Evolutionary conservation across 495 filamentous ascomycete genomes (phyloP), one percentile per base, ranked within the genome.

Genomic region (Tuber brumale): DNA sequence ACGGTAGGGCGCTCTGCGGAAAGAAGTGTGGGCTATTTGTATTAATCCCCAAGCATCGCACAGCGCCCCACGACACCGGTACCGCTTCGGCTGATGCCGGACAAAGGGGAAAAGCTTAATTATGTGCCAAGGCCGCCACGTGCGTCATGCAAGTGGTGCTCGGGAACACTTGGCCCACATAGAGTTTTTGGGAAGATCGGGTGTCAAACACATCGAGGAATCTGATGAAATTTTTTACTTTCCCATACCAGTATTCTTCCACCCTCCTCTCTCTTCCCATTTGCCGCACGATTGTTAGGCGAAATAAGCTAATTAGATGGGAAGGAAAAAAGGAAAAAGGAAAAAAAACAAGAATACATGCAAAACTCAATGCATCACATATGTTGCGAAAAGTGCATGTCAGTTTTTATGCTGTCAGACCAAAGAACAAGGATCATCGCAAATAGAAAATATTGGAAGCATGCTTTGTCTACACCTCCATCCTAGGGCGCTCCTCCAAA

Each of bases 401-500:
- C 57, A 66, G 3, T 16, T 66, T 66, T 35, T 7, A 18, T 35
- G n/a, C n/a, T 14, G 51, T 35, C 31, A 35, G 27, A 10, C 27
- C 31, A 35, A 19, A 35, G 12, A 35, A 19, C 14, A 66, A 35
- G 27, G 3, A 35, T 66, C 27, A 35, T 27, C 57, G 27, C 57
- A 31, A 35, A 31, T 12, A 14, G 31, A 3, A 66, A 66, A 66
- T 35, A 35, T 18, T 66, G 57, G 16, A 35, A 35, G 57, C 57
- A 35, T 66, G 57, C 27, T 66, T 35, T 19, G 27, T 66, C 27
- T 19, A 16, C 57, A 66, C 27, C 27, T 5, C 16, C 57, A 66
- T 66, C 27, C 57, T 35, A 18, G 57, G 27, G 57, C 57, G 57
- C 57, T 66, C 57, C 57, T 66, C 57, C 57, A 66, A 35, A 70